These are phyloP conservation scores for Backusella macrospora DNA, from an alignment of 192 early-diverging fungal genomes.

Conservation along the genomic window DNA sequence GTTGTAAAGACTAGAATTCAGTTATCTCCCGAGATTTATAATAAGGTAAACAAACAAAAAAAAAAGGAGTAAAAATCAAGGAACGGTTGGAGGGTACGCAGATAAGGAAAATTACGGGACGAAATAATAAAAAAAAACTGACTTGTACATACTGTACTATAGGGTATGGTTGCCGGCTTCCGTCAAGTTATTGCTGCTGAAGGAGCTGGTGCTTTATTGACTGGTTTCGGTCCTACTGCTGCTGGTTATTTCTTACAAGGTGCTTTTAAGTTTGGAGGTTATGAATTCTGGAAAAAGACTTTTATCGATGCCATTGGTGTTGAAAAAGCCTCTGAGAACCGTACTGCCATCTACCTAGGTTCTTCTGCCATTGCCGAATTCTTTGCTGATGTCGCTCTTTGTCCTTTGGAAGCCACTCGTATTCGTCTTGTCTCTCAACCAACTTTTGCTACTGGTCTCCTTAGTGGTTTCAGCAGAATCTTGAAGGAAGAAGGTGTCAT, in stretches of 20 bases:
- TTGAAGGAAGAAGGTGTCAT: slow-evolving; percentile 65
- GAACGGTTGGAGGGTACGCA: not conserved
- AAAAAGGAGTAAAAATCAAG: slow-evolving; percentile 17
- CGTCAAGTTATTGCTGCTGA: slow-evolving; percentile 52
- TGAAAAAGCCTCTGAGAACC: slow-evolving; percentile 60
- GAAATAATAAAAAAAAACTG: not conserved
- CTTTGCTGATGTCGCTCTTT: slow-evolving; percentile 75
- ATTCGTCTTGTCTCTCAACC: slow-evolving; percentile 75
- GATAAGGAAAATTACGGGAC: slow-evolving; percentile 8
- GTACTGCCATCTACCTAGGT: slow-evolving; percentile 65
- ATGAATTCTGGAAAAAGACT: slow-evolving; percentile 70
- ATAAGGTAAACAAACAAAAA: slow-evolving; percentile 44
- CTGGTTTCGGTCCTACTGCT: slow-evolving; percentile 66
- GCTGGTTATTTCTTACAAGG: slow-evolving; percentile 71
- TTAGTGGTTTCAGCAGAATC: slow-evolving; percentile 61
- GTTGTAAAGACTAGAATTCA: slow-evolving; percentile 81
- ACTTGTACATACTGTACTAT: not conserved
- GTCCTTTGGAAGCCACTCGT: slow-evolving; percentile 75
- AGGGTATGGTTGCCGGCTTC: slow-evolving; percentile 57
- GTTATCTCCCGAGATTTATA: slow-evolving; percentile 62
- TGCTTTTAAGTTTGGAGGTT: slow-evolving; percentile 69
- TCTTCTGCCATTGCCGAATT: slow-evolving; percentile 73
- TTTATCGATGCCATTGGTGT: slow-evolving; percentile 52
- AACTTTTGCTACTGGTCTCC: slow-evolving; percentile 62
- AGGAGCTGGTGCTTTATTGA: slow-evolving; percentile 62